A percentile compares a stretch with the other conserved stretches of the same genome.
Evolutionary conservation across 805 yeast genomes (phyloP).

Genomic region (Metahyphopichia silvanorum): DNA sequence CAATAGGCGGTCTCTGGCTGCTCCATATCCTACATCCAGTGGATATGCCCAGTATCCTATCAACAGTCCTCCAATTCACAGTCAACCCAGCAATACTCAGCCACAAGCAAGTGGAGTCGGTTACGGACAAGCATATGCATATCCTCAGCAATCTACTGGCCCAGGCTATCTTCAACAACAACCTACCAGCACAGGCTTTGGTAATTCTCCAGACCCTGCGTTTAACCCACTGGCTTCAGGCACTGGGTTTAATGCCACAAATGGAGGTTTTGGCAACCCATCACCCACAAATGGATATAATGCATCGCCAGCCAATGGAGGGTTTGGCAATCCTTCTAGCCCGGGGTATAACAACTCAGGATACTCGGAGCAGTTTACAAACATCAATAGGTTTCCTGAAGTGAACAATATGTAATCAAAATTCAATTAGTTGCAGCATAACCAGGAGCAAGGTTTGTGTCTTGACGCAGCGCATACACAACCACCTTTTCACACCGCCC

Average conservation of each 20-base stretch:
- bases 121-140: slow-evolving; percentile 2
- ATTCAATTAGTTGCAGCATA: too few species aligned
- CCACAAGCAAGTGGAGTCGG: too few species aligned
- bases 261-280: too few species aligned
- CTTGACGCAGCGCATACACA: too few species aligned
- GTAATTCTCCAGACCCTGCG: too few species aligned
- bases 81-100: too few species aligned
- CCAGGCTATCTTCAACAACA: slow-evolving; percentile 16
- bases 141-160: slow-evolving; percentile 4
- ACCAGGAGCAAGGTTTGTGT: too few species aligned
- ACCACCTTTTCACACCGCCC: too few species aligned
- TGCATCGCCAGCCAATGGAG: too few species aligned
- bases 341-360: neutral
- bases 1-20: slow-evolving; percentile 16
- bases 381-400: slow-evolving; percentile 24
- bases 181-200: slow-evolving; percentile 41
- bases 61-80: neutral
- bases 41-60: neutral
- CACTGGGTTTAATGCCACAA: too few species aligned
- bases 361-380: slow-evolving; percentile 19
- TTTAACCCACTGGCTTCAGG: too few species aligned
- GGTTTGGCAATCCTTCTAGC: neutral
- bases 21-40: slow-evolving; percentile 7
- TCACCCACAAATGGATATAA: too few species aligned
- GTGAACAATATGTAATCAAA: slow-evolving; percentile 17